phyloP scores from a whole-genome alignment of 2,329 filamentous ascomycete species.

The Verticillium nonalfalfae region DNA sequence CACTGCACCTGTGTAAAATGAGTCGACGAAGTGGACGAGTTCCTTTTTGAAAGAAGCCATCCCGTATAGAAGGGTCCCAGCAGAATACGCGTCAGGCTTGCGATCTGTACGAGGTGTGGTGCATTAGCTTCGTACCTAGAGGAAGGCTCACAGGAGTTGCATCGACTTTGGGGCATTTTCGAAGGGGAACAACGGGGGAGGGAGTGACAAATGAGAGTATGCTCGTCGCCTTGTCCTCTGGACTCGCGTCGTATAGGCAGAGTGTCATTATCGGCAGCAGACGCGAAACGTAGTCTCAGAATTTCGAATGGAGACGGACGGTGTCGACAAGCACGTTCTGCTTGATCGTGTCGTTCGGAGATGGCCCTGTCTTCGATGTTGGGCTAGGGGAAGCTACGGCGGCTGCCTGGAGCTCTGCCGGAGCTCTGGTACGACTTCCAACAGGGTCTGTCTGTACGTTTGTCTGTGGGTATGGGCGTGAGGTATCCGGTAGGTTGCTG shows the following conservation, averaged over 20 bases:
- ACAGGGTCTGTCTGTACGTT: neutral
- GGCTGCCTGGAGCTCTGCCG: neutral
- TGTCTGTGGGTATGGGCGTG: neutral
- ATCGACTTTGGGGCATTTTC: no score
- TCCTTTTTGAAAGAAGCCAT: no score
- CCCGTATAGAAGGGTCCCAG: no score
- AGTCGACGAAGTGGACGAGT: no score
- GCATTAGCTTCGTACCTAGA: no score
- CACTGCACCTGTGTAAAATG: neutral
- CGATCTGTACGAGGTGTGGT: no score
- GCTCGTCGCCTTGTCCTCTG: slow-evolving; percentile 2
- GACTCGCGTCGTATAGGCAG: neutral
- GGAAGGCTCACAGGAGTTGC: no score
- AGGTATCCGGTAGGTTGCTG: neutral
- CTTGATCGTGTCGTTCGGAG: neutral
- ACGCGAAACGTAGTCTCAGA: neutral
- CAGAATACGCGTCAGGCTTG: no score
- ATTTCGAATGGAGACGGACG: neutral
- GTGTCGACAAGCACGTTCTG: neutral
- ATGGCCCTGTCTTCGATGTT: neutral
- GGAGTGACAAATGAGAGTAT: slow-evolving; percentile 19
- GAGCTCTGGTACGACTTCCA: neutral
- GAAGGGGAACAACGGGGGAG: no score
- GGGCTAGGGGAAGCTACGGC: neutral
- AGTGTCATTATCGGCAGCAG: neutral